Conservation (phyloP, 306 rosid species). For the Vigna radiata region DNA sequence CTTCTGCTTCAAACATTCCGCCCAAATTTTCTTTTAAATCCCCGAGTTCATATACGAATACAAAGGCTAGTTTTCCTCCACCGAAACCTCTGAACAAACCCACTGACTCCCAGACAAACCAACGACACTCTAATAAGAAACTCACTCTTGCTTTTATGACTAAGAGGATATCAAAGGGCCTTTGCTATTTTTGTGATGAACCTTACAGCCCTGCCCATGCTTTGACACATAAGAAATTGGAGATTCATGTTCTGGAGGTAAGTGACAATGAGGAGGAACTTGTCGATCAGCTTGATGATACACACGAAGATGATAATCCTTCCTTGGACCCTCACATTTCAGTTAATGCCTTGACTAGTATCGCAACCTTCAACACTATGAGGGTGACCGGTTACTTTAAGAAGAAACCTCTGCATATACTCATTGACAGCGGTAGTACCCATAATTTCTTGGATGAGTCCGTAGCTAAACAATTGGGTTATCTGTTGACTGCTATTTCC, state of each 20-base stretch:
- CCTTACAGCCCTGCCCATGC: not conserved
- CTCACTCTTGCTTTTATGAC: not conserved
- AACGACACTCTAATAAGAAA: too few species aligned
- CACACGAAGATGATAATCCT: not conserved
- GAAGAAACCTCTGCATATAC: not conserved
- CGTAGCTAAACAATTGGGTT: too few species aligned
- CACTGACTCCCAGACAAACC: too few species aligned
- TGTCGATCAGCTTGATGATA: not conserved
- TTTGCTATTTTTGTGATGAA: not conserved
- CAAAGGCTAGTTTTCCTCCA: too few species aligned
- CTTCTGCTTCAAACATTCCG: too few species aligned
- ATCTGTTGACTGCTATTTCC: too few species aligned
- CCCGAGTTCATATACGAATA: too few species aligned
- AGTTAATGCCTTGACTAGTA: not conserved
- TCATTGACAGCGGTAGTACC: too few species aligned
- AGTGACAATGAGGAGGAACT: not conserved
- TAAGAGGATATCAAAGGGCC: not conserved
- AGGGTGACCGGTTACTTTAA: not conserved
- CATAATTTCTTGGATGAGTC: too few species aligned
- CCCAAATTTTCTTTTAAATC: too few species aligned
- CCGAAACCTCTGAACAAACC: too few species aligned
- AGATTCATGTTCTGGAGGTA: too few species aligned
- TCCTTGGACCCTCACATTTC: not conserved
- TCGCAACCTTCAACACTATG: not conserved
- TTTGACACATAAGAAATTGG: not conserved